These are phyloP conservation scores for Alternaria tenuissima DNA, from an alignment of 2,329 filamentous ascomycete species.

Conservation along the genomic window DNA sequence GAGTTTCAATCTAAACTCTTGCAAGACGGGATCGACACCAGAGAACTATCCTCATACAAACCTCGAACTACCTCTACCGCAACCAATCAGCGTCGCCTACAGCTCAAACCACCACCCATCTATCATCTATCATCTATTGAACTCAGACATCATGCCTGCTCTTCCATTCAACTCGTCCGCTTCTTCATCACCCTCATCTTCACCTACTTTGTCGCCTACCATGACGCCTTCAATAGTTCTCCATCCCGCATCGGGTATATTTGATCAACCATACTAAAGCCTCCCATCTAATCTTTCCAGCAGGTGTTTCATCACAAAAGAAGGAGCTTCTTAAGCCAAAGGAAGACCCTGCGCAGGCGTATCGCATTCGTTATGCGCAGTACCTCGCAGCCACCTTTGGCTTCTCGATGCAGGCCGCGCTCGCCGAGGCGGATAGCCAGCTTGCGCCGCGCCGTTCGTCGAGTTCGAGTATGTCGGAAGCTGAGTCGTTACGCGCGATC, in stretches of 20 bases:
- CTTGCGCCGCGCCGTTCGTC: conserved; percentile 47
- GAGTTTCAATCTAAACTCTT: conserved; percentile 29
- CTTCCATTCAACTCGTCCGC: conserved; percentile 45
- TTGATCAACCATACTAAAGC: conserved; percentile 48
- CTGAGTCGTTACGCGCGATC: conserved; percentile 43
- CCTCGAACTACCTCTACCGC: conserved; percentile 29
- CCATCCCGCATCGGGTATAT: conserved; percentile 52
- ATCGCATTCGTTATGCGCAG: conserved; percentile 50
- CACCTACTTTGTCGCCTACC: conserved; percentile 38
- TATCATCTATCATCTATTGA: conserved; percentile 13
- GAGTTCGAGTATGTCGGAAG: conserved; percentile 46
- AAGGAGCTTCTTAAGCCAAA: conserved; percentile 46
- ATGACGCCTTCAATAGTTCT: conserved; percentile 51
- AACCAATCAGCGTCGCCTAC: conserved; percentile 18
- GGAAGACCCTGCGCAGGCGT: conserved; percentile 43
- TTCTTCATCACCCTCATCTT: conserved; percentile 47
- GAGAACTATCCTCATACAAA: conserved; percentile 45
- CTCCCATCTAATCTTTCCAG: conserved; percentile 45
- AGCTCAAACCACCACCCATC: conserved; percentile 1
- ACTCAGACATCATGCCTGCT: conserved; percentile 47
- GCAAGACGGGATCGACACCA: conserved; percentile 40
- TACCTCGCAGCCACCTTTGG: conserved; percentile 52
- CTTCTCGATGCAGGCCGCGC: conserved; percentile 50
- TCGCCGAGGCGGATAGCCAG: conserved; percentile 49
- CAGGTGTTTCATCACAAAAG: conserved; percentile 43